Evolutionary conservation across 352 stramenopile species (phyloP), one percentile per base, ranked within the genome.

Genomic region (Globisporangium takayamanum): DNA sequence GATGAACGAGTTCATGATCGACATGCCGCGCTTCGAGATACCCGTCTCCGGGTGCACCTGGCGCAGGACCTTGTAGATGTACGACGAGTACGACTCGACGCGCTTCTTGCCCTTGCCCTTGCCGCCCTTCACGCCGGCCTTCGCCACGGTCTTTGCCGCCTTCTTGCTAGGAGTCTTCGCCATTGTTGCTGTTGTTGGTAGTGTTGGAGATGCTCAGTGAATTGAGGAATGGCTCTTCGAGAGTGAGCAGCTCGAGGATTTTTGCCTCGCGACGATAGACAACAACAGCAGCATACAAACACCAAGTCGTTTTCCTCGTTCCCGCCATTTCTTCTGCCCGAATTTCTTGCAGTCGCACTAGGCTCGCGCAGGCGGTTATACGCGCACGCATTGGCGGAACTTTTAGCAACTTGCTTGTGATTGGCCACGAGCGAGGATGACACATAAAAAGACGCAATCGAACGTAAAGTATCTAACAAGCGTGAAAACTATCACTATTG

Each of bases 1-100:
- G 76, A 99, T 98, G 79, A 99, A 99, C 63, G 95, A 99, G 88
- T 98, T 98, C 93, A 98, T 98, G 84, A 99, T 98, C 55, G 92
- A 98, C 95, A 99, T 98, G 53, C 90, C 95, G 64, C 94, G 94
- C 88, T 97, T 97, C 76, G 83, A 97, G 73, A 99, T 99, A 73
- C 96, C 96, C 64, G 92, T 98, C 64, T 98, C 93, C 8, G 95
- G 93, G 81, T 98, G 94, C 67, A 99, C 94, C 75, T 98, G 96
- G 53, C 89, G 92, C 59, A 96, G 64, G 53, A 96, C 87, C 80
- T 96, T 96, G 86, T 96, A 96, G 74, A 96, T 96, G 84, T 96
- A 96, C 53, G 80, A 92, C 67, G 80, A 89, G 78, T 96, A 96
- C 60, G 78, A 89, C 55, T 96, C 87, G 1, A 95, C 83, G 46